Conservation (phyloP, 2,329 filamentous ascomycete genomes). For the Fonsecaea pedrosoi region DNA sequence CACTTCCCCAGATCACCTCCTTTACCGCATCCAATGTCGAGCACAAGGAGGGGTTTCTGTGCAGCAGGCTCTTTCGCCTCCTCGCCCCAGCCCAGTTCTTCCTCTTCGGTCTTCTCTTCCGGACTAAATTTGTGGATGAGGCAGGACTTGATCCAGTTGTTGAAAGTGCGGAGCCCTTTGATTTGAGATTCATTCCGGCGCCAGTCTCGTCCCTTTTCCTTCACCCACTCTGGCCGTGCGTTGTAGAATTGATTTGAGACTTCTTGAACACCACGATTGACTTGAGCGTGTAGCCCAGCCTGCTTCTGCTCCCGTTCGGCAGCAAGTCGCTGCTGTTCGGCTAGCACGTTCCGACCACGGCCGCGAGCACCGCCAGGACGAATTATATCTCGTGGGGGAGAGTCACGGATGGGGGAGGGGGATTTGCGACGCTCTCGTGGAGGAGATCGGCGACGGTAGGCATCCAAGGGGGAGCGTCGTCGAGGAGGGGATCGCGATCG, state of each 20-base stretch:
- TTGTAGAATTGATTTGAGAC: conserved; percentile 96
- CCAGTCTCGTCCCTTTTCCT: conserved; percentile 92
- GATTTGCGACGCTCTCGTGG: conserved; percentile 48
- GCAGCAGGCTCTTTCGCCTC: conserved; percentile 44
- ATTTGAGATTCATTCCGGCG: conserved; percentile 92
- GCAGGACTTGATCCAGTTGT: conserved; percentile 99
- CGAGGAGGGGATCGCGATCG: conserved; percentile 37
- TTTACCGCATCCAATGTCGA: conserved; percentile 96
- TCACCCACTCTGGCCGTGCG: conserved; percentile 87
- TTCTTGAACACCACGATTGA: conserved; percentile 72
- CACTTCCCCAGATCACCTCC: conserved; percentile 95
- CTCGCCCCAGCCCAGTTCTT: conserved; percentile 53
- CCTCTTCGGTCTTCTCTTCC: conserved; percentile 67
- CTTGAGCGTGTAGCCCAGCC: conserved; percentile 37
- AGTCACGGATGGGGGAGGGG: conserved; percentile 50
- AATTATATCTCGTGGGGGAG: conserved; percentile 51
- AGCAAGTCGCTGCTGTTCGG: conserved; percentile 48
- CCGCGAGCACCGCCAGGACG: conserved; percentile 57
- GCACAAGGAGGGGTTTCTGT: conserved; percentile 72
- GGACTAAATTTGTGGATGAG: conserved; percentile 96
- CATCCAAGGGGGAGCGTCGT: conserved; percentile 34
- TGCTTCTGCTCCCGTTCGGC: conserved; percentile 50
- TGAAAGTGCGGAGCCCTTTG: conserved; percentile 91
- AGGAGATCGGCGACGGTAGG: conserved; percentile 41
- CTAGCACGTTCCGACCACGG: conserved; percentile 50